Evolutionary conservation across 2,329 filamentous ascomycete genomes (phyloP), one percentile per base, ranked within the genome.

Genomic region (Capronia americana): DNA sequence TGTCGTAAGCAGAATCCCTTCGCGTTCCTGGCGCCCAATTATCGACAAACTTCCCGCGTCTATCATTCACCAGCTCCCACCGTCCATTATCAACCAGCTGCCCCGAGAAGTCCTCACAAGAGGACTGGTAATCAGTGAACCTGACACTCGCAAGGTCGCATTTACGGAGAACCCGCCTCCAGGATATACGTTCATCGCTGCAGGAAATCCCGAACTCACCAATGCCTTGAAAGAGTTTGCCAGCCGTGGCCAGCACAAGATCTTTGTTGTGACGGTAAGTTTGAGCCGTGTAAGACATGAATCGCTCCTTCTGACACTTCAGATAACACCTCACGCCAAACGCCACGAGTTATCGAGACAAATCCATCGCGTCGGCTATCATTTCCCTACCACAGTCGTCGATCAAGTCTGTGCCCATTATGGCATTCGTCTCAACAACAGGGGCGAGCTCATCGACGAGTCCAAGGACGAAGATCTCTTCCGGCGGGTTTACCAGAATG

Each of bases 141-240:
- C 51, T 62, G 32, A 41, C 62, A 46, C 59, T 23, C 8, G 51
- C 11, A 75, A 88, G 86, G 81, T 85, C 51, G 83, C 83, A 23
- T 87, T 86, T 70, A 80, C 83, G 66, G 77, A 80, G n/a, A 79
- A 83, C 70, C 80, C 87, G 24, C 86, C 86, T 10, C 76, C 77
- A 56, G 87, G 86, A n/a, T 89, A 88, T 74, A 85, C 82, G 0
- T 88, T 87, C 72, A 82, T 89, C 57, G 83, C 85, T 24, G 82
- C 85, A 54, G 87, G 87, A 26, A 85, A 86, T 67, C 85, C 86
- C 1, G 82, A 85, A 61, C 80, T 90, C 57, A 87, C 86, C 20
- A 82, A 82, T 55, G 82, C 82, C 64, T 86, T 85, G 76, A 89
- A 88, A 75, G 86, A 88, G 71, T 74, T 84, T 48, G 88, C 86